These are phyloP conservation scores for Coccomyxa subellipsoidea DNA, from an alignment of 163 green algal genomes.

Conservation along the genomic window DNA sequence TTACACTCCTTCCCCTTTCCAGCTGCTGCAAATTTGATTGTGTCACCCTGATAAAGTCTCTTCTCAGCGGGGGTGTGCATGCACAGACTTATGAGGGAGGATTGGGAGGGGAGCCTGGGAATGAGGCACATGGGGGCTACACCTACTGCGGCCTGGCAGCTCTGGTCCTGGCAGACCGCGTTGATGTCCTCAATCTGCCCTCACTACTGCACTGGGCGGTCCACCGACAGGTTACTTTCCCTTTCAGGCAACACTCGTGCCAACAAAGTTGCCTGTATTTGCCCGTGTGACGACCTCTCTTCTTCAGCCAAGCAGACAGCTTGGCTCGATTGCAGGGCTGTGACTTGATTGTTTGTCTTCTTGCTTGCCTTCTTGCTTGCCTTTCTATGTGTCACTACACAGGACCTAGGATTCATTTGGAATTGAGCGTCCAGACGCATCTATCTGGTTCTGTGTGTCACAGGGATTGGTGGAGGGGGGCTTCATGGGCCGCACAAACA, in stretches of 20 bases:
- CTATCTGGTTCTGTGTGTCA: not conserved
- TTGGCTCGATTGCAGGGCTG: no score
- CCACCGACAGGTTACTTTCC: conserved; percentile 35
- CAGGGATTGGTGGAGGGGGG: conserved; percentile 88
- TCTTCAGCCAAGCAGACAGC: no score
- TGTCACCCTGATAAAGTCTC: no score
- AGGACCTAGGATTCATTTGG: no score
- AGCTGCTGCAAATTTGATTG: no score
- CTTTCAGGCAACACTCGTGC: no score
- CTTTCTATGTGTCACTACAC: no score
- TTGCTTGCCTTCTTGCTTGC: no score
- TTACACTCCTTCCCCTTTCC: not conserved
- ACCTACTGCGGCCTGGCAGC: conserved; percentile 92
- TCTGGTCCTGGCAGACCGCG: conserved; percentile 53
- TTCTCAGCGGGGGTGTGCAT: not conserved
- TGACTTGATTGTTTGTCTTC: no score
- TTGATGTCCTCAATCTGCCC: conserved; percentile 56
- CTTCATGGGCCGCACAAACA: conserved; percentile 96
- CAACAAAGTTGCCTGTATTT: no score
- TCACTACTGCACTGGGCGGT: conserved; percentile 71
- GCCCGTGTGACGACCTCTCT: no score
- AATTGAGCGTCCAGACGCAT: no score
- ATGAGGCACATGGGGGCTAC: conserved; percentile 98
- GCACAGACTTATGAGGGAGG: conserved; percentile 75
- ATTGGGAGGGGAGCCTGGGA: conserved; percentile 90